A percentile compares a stretch with the other conserved stretches of the same genome.
phyloP scores from a whole-genome alignment of 768 basidiomycete genomes.

The Kwoniella sp. region DNA sequence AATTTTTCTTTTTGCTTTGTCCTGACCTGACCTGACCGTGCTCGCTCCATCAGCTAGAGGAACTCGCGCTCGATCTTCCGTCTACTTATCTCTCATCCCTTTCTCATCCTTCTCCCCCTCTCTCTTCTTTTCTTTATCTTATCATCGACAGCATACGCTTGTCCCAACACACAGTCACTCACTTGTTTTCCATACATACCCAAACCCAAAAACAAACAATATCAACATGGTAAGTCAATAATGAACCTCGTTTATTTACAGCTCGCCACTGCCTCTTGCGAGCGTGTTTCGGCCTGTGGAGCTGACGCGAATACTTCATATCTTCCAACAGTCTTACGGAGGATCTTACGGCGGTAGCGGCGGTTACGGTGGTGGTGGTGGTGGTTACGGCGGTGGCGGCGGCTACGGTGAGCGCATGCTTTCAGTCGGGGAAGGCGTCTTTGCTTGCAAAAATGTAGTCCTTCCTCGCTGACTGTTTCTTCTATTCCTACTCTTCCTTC shows the following conservation, averaged over 20 bases:
- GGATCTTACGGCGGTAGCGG: conserved; percentile 31
- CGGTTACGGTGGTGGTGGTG: conserved; percentile 43
- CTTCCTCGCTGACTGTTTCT: neutral
- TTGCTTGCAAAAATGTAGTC: too few relatives aligned
- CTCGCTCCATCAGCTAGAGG: neutral
- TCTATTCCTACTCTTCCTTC: neutral
- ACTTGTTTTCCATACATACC: neutral
- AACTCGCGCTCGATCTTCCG: conserved; percentile 1
- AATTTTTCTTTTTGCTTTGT: conserved; percentile 11
- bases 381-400: conserved; percentile 55
- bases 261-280: conserved; percentile 18
- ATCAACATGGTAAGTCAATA: conserved; percentile 13
- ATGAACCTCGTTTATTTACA: neutral
- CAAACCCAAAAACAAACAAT: neutral
- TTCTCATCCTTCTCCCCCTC: conserved; percentile 6
- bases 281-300: neutral
- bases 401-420: conserved; percentile 34
- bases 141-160: conserved; percentile 5
- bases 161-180: neutral
- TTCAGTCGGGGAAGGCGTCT: neutral
- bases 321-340: conserved; percentile 32
- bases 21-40: neutral
- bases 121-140: neutral
- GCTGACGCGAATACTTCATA: conserved; percentile 14
- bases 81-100: neutral